Conservation (phyloP, 1,284 basidiomycete species). For the Ceratorhiza oryzae-sativae region DNA sequence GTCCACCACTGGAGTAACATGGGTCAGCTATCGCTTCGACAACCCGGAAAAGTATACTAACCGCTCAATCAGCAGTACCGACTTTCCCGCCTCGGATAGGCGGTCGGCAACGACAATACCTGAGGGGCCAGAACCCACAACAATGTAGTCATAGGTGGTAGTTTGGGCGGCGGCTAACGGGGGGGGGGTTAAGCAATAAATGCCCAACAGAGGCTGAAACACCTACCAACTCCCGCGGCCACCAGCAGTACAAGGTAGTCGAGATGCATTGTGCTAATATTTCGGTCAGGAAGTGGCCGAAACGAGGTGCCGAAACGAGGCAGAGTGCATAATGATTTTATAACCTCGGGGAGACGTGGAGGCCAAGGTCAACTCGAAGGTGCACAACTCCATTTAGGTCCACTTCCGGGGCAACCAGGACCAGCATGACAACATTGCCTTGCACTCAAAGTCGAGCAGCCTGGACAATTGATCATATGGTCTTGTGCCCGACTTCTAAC, state of each 20-base stretch:
- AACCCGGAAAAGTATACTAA: not conserved
- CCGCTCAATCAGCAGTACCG: constrained; percentile 35
- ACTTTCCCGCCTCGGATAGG: constrained; percentile 64
- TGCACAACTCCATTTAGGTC: not conserved
- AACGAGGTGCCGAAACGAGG: not conserved
- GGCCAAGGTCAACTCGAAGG: not conserved
- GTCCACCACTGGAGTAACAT: constrained; percentile 56
- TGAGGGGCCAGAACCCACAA: constrained; percentile 65
- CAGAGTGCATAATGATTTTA: not conserved
- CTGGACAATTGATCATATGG: not conserved
- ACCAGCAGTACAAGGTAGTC: not conserved
- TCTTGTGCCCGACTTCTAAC: not conserved
- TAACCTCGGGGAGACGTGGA: not conserved
- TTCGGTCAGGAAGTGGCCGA: not conserved
- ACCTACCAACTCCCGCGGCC: not conserved
- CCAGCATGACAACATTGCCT: not conserved
- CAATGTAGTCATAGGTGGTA: constrained; percentile 58
- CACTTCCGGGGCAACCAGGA: not conserved
- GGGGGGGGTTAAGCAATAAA: too few relatives aligned
- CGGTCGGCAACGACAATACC: constrained; percentile 62
- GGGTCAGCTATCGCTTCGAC: too few relatives aligned
- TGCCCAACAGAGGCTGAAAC: not conserved
- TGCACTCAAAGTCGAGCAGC: not conserved
- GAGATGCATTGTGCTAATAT: not conserved
- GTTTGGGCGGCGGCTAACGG: not conserved